These are phyloP conservation scores for Ustilago vetiveriae DNA, from an alignment of 1,284 basidiomycete species.

Conservation along the genomic window DNA sequence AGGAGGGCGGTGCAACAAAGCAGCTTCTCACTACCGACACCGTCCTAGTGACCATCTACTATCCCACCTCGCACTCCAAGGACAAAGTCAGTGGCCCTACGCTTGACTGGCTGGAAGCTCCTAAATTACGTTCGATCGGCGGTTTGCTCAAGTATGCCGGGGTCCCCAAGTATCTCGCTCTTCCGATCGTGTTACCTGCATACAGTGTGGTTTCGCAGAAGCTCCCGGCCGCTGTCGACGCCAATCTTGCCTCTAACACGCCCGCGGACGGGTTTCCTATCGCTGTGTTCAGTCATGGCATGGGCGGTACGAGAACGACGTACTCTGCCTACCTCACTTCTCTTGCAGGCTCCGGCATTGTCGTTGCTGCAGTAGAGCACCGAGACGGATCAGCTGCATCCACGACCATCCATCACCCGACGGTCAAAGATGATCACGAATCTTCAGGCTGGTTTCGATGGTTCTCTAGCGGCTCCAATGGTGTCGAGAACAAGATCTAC, in stretches of 20 bases:
- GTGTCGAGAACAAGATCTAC: slow-evolving; percentile 46
- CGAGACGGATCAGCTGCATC: slow-evolving; percentile 53
- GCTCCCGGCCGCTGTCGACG: slow-evolving; percentile 27
- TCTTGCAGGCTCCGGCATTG: slow-evolving; percentile 52
- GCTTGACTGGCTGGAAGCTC: slow-evolving; percentile 45
- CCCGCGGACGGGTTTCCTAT: slow-evolving; percentile 34
- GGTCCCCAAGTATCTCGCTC: slow-evolving; percentile 51
- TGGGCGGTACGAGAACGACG: slow-evolving; percentile 52
- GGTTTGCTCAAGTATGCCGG: slow-evolving; percentile 60
- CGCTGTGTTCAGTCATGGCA: slow-evolving; percentile 59
- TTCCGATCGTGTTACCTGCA: slow-evolving; percentile 49
- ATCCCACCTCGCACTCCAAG: slow-evolving; percentile 28
- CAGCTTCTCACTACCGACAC: slow-evolving; percentile 49
- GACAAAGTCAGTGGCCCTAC: background rate
- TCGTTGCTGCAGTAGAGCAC: slow-evolving; percentile 61
- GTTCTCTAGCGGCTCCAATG: slow-evolving; percentile 19
- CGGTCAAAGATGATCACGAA: background rate
- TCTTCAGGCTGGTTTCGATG: slow-evolving; percentile 23
- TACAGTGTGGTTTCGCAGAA: slow-evolving; percentile 43
- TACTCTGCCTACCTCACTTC: slow-evolving; percentile 53
- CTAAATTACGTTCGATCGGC: slow-evolving; percentile 43
- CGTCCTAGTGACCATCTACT: slow-evolving; percentile 58
- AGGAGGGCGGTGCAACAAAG: slow-evolving; percentile 23
- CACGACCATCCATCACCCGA: slow-evolving; percentile 38
- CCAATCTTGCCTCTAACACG: slow-evolving; percentile 12